Base-by-base conservation (phyloP, 2,329 filamentous ascomycete genomes). In the Daldinia eschscholtzii region DNA sequence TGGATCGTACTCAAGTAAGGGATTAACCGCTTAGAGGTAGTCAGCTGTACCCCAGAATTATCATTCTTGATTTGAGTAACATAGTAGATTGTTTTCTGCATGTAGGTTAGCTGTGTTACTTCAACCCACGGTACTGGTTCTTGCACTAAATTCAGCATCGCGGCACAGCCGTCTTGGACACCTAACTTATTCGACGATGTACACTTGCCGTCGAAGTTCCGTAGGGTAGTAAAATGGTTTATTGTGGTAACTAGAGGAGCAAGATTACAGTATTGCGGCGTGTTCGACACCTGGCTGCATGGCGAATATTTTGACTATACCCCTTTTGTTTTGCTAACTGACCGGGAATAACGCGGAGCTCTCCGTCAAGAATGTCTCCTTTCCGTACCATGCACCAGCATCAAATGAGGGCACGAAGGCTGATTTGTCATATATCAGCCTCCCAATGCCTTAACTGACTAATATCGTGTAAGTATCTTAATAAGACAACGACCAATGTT, bases 31-130 rank as follows among this genome's bases (percentile, higher is more conserved):
- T 13, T 3, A 33, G 30, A 33, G 30, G 30, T 33, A 12, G 23
- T 50, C 23, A 30, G 26, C 46, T 30, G 26, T 50, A 50, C 46
- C 46, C 46, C 23, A 50, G 46, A 50, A 50, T 28, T 50, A 28
- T 12, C 5, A 10, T 20, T 20, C 12, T 48, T 1, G 44, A 12
- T 23, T 48, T 15, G 13, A 15, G 20, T 13, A n/a, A n/a, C n/a
- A n/a, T n/a, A n/a, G n/a, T n/a, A n/a, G 2, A 12, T 4, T 12
- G 12, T 18, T 28, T 48, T 18, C 44, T 9, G 10, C 3, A 48
- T 48, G n/a, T 18, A 20, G 44, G 23, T 26, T 48, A 28, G 44
- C 20, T 48, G n/a, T 44, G 4, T 20, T 15, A 3, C n/a, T 12
- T 9, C 13, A 23, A n/a, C 23, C 46, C 46, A 50, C 12, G 46